Evolutionary conservation across 768 basidiomycete genomes (phyloP).

Genomic region (Trametes gibbosa): DNA sequence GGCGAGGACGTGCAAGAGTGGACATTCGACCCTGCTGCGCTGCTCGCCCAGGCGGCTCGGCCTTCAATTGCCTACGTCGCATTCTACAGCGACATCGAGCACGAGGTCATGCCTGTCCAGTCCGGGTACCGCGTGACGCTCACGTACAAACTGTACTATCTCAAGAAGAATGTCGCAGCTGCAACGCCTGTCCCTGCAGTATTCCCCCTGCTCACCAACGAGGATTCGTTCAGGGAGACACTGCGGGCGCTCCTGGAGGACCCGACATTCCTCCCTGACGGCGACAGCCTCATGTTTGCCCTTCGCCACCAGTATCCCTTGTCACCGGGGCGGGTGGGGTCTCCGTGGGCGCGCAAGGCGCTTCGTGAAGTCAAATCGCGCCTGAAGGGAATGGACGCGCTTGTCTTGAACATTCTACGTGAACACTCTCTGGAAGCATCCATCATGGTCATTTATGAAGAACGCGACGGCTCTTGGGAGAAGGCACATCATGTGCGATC

Average conservation of each 20-base stretch:
- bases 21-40: constrained; percentile 37
- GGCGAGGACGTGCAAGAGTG: constrained; percentile 26
- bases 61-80: constrained; percentile 37
- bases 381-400: constrained; percentile 14
- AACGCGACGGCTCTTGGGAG: too few species aligned
- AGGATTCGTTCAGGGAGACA: constrained; percentile 13
- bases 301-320: constrained; percentile 37
- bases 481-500: constrained; percentile 5
- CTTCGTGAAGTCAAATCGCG: background rate
- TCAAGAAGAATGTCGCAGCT: background rate
- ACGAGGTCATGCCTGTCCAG: constrained; percentile 42
- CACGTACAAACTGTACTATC: constrained; percentile 40
- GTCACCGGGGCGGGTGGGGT: too few species aligned
- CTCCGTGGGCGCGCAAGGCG: background rate
- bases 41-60: constrained; percentile 10
- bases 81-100: constrained; percentile 45
- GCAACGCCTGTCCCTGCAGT: background rate
- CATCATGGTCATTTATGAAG: background rate
- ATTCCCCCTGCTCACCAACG: background rate
- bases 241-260: constrained; percentile 32
- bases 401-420: background rate
- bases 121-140: constrained; percentile 44
- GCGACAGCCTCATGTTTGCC: constrained; percentile 41
- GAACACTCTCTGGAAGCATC: background rate
- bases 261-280: constrained; percentile 35